phyloP scores from a whole-genome alignment of 306 rosid genomes.

The Glycine latifolia region DNA sequence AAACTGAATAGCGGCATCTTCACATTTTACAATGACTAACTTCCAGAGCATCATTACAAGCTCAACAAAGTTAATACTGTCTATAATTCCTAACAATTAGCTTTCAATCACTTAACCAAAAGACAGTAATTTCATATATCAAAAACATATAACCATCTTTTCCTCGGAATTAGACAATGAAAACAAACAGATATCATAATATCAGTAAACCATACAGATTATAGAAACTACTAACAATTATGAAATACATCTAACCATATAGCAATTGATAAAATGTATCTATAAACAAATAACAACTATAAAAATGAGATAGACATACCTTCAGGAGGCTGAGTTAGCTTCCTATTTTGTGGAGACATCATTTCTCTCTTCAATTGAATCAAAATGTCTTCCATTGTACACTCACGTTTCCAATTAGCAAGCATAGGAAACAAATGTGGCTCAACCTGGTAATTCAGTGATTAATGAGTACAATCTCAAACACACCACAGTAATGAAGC shows the following conservation, averaged over 20 bases:
- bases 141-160: background rate
- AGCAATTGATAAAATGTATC: constrained; percentile 2
- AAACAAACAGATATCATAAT: background rate
- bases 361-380: constrained; percentile 94
- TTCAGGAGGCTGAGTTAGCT: constrained; percentile 93
- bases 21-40: background rate
- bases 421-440: constrained; percentile 94
- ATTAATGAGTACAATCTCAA: constrained; percentile 50
- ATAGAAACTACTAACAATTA: constrained; percentile 6
- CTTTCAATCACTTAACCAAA: constrained; percentile 4
- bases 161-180: background rate
- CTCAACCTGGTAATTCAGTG: constrained; percentile 74
- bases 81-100: background rate
- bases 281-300: background rate
- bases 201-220: background rate
- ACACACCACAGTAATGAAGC: constrained; percentile 3
- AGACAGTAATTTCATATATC: constrained; percentile 11
- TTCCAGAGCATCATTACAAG: constrained; percentile 12
- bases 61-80: constrained; percentile 3
- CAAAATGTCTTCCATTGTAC: constrained; percentile 91
- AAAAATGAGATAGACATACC: constrained; percentile 56
- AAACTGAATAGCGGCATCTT: constrained; percentile 20
- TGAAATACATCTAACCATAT: background rate
- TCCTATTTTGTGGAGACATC: constrained; percentile 93
- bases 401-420: constrained; percentile 89